phyloP scores from a whole-genome alignment of 1,284 basidiomycete species.

The Cutaneotrichosporon dermatis region DNA sequence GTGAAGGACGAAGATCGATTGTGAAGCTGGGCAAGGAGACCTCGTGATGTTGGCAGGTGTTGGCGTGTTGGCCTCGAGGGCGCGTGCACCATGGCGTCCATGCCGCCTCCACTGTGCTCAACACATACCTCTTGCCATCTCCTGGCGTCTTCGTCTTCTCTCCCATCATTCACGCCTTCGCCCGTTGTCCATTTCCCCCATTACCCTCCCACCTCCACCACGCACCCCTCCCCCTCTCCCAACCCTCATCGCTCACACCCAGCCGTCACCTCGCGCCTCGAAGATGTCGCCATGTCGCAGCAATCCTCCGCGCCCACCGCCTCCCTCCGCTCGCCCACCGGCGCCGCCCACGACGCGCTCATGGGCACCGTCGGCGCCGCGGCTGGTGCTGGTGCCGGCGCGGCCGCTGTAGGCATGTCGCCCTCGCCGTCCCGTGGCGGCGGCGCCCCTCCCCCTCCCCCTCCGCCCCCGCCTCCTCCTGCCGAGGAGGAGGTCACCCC shows the following conservation, averaged over 20 bases:
- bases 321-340: constrained; percentile 31
- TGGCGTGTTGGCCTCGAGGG: no score
- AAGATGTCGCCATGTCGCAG: constrained; percentile 70
- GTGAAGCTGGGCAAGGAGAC: no score
- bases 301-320: constrained; percentile 20
- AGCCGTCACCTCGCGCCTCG: constrained; percentile 89
- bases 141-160: no score
- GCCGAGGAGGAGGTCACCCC: constrained; percentile 52
- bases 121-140: no score
- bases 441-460: constrained; percentile 44
- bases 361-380: constrained; percentile 35
- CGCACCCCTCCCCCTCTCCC: no score
- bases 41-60: no score
- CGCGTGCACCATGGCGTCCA: no score
- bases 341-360: constrained; percentile 43
- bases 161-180: no score
- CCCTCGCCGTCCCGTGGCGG: constrained; percentile 9
- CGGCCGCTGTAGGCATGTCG: constrained; percentile 37
- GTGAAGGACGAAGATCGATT: background rate
- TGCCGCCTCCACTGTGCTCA: no score
- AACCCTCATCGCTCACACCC: constrained; percentile 39
- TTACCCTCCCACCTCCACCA: no score
- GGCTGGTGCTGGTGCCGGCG: constrained; percentile 36
- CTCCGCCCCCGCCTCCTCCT: constrained; percentile 51
- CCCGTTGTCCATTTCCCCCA: no score